Evolutionary conservation across 805 yeast species (phyloP).

Genomic region (Kurtzmaniella fragi): DNA sequence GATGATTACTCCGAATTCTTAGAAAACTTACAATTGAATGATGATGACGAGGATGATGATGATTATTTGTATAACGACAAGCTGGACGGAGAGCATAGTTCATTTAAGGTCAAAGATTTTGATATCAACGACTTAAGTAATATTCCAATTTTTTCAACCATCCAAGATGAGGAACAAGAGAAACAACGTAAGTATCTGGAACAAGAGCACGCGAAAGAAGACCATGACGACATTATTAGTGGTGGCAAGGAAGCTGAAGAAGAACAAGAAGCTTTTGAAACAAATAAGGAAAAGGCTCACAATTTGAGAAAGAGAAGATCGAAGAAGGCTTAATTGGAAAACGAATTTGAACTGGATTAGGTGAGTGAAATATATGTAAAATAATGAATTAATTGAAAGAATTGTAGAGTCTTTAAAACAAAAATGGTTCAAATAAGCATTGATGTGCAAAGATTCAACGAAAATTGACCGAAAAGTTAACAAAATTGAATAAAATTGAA

Average conservation of each 20-base stretch:
- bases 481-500: too few relatives aligned
- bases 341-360: too few relatives aligned
- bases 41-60: too few relatives aligned
- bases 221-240: conserved; percentile 3
- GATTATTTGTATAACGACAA: conserved; percentile 1
- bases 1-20: conserved; percentile 32
- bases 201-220: not conserved
- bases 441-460: too few relatives aligned
- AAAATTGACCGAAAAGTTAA: too few relatives aligned
- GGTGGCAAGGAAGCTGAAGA: conserved; percentile 4
- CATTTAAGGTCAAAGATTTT: conserved; percentile 1
- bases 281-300: not conserved
- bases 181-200: conserved; percentile 3
- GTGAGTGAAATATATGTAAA: too few relatives aligned
- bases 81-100: conserved; percentile 1
- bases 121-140: conserved; percentile 17
- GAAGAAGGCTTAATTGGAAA: not conserved
- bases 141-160: conserved; percentile 24
- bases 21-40: too few relatives aligned
- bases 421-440: too few relatives aligned
- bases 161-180: conserved; percentile 3
- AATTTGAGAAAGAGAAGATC: not conserved
- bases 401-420: too few relatives aligned
- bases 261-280: not conserved
- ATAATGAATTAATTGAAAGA: too few relatives aligned